phyloP scores from a whole-genome alignment of 495 filamentous ascomycete genomes.

The Penicillium dipodomyicola region DNA sequence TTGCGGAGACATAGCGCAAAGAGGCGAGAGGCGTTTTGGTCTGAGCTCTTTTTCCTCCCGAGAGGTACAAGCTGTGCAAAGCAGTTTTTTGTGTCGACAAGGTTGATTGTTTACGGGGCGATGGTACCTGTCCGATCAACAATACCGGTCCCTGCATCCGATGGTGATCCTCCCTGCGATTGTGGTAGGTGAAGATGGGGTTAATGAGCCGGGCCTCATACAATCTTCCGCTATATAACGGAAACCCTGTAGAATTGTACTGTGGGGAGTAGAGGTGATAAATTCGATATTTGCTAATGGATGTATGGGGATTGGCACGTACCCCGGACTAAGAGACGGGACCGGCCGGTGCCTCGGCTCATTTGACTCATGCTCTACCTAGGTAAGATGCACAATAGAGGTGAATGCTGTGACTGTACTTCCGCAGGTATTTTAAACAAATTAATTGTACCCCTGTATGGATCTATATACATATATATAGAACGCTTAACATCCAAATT shows the following conservation, averaged over 20 bases:
- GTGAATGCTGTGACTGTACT: neutral
- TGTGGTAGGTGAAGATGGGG: neutral
- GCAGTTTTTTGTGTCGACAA: neutral
- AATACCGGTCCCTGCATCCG: neutral
- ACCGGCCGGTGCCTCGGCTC: constrained; percentile 10
- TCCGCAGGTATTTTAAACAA: neutral
- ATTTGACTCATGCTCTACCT: neutral
- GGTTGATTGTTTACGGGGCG: neutral
- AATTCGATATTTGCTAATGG: neutral
- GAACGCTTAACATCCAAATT: neutral
- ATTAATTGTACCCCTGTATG: neutral
- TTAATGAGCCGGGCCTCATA: neutral
- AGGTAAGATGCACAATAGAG: neutral
- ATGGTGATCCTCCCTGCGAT: neutral
- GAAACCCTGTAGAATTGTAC: neutral
- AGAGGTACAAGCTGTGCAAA: neutral
- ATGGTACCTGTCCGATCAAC: constrained; percentile 7
- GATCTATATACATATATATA: neutral
- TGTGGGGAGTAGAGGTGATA: neutral
- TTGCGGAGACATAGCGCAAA: constrained; percentile 13
- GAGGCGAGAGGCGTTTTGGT: too few species aligned
- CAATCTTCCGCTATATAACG: neutral
- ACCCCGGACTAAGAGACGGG: constrained; percentile 13
- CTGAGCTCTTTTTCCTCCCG: neutral
- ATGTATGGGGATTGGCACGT: constrained; percentile 4